Evolutionary conservation across 371 early-diverging fungal species (phyloP).

Genomic region (Blakeslea trispora): DNA sequence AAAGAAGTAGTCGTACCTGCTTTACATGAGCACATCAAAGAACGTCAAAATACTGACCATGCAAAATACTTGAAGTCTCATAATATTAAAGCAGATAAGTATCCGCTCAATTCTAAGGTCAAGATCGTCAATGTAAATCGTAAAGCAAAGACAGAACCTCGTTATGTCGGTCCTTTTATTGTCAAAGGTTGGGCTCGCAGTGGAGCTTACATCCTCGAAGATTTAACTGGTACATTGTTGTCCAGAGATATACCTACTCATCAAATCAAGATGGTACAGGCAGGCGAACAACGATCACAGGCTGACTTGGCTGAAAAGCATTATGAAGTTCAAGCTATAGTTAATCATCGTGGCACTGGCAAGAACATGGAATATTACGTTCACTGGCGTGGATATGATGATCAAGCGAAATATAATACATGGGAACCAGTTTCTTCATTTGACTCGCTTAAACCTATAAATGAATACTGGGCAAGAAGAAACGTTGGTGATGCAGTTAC

Average conservation of each 20-base stretch:
- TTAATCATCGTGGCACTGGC: neutral
- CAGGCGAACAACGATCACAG: neutral
- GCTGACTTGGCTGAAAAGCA: neutral
- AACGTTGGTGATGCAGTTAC: too few relatives aligned
- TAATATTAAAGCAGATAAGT: neutral
- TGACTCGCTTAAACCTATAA: too few relatives aligned
- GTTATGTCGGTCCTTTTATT: neutral
- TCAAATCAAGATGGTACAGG: neutral
- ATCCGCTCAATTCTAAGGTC: slow-evolving; percentile 6
- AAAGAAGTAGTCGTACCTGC: slow-evolving; percentile 8
- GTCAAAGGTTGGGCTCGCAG: slow-evolving; percentile 1
- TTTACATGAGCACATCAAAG: neutral
- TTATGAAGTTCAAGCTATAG: slow-evolving; percentile 6
- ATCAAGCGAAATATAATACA: neutral
- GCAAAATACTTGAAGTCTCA: neutral
- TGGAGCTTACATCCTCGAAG: neutral
- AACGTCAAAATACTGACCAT: slow-evolving; percentile 4
- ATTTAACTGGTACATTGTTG: neutral
- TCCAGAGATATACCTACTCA: slow-evolving; percentile 13
- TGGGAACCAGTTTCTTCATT: too few relatives aligned
- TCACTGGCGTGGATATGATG: neutral
- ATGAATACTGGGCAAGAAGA: too few relatives aligned
- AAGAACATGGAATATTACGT: neutral
- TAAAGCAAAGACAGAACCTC: neutral
- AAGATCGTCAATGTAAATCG: slow-evolving; percentile 8